Conservation (phyloP, 768 basidiomycete species). For the Postia placenta region DNA sequence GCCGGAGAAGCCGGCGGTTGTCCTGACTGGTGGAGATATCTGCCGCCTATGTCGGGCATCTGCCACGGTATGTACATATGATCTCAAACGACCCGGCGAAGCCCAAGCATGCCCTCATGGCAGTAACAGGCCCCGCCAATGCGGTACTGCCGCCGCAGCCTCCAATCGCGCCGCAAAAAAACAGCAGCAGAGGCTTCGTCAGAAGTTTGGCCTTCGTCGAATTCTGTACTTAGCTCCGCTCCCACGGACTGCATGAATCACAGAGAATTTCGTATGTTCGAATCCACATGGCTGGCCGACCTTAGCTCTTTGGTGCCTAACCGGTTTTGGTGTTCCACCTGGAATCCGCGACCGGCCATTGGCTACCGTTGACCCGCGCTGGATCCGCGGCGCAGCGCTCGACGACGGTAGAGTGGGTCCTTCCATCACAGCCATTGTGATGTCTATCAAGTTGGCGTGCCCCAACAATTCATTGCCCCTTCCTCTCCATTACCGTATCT, state of each 20-base stretch:
- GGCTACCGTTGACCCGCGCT: too few species aligned
- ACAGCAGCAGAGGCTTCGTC: too few species aligned
- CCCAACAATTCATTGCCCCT: not conserved
- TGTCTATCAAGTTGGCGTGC: not conserved
- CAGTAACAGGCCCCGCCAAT: too few species aligned
- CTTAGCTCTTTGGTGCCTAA: not conserved
- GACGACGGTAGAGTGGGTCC: not conserved
- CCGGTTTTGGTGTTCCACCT: not conserved
- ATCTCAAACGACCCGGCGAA: too few species aligned
- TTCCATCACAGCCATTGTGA: not conserved
- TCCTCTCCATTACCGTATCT: too few species aligned
- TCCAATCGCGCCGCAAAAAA: too few species aligned
- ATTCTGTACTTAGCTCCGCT: not conserved
- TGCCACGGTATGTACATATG: not conserved
- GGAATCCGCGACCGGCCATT: slow-evolving; percentile 3
- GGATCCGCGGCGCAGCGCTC: too few species aligned
- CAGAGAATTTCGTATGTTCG: not conserved
- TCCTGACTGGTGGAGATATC: not conserved
- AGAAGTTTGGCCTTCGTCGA: not conserved
- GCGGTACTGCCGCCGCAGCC: too few species aligned
- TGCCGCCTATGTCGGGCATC: not conserved
- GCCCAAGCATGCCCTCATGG: too few species aligned
- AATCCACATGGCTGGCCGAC: not conserved
- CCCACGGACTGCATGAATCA: not conserved
- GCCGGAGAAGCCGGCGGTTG: not conserved